A percentile compares a stretch with the other conserved stretches of the same genome.
Conservation (phyloP, 2,329 filamentous ascomycete species). For the Cladosporium velox region DNA sequence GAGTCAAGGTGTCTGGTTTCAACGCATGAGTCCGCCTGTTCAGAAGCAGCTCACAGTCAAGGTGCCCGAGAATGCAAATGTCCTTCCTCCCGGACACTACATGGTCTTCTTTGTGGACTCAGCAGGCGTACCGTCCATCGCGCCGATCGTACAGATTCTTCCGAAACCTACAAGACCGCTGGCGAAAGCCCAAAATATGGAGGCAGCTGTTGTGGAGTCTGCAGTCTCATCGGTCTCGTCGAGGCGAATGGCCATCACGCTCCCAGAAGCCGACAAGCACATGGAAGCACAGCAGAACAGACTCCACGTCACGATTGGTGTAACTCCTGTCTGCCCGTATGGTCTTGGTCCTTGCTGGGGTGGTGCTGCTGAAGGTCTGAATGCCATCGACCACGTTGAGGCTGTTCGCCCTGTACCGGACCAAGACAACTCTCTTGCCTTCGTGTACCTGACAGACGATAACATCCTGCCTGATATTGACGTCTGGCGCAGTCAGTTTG, state of each 20-base stretch:
- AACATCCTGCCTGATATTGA: conserved; percentile 8
- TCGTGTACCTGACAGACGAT: conserved; percentile 4
- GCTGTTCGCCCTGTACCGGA: conserved; percentile 6
- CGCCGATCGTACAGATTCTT: neutral
- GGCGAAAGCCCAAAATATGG: no score
- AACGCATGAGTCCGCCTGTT: neutral
- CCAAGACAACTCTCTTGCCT: conserved; percentile 1
- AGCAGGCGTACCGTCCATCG: neutral
- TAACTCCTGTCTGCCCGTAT: conserved; percentile 13
- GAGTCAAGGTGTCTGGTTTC: conserved; percentile 11
- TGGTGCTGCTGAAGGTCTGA: conserved; percentile 5
- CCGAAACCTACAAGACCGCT: neutral
- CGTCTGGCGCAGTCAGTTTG: conserved; percentile 8
- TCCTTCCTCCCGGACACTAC: neutral
- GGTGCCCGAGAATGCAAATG: neutral
- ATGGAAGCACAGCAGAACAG: neutral
- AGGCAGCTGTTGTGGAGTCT: no score
- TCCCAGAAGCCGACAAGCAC: neutral
- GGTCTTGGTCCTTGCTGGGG: conserved; percentile 11
- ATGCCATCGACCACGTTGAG: neutral
- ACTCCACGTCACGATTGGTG: neutral
- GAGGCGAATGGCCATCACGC: no score
- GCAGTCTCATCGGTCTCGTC: no score
- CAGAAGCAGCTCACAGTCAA: neutral
- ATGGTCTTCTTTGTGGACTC: conserved; percentile 2